Conservation (phyloP, 129 eudicot genomes). For the Helianthus annuus region HanXRQr2.0-SUNRISE NC_035448.2:108922053-108922552, state of each 20-base stretch:
- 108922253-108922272: neutral
- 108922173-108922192: neutral
- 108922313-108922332: neutral
- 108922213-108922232: neutral
- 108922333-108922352: neutral
- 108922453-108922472: no score
- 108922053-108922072: constrained; percentile 88
- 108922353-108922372: no score
- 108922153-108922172: neutral
- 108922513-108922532: no score
- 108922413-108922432: no score
- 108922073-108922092: constrained; percentile 99
- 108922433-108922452: no score
- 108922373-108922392: no score
- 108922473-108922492: no score
- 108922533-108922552: neutral
- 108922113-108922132: neutral
- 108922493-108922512: no score
- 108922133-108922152: neutral
- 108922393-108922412: no score
- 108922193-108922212: neutral
- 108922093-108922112: constrained; percentile 88
- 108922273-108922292: neutral
- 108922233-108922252: neutral
- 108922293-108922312: neutral